phyloP scores from a whole-genome alignment of 176 grass and related monocot genomes.

The Canna indica region DNA sequence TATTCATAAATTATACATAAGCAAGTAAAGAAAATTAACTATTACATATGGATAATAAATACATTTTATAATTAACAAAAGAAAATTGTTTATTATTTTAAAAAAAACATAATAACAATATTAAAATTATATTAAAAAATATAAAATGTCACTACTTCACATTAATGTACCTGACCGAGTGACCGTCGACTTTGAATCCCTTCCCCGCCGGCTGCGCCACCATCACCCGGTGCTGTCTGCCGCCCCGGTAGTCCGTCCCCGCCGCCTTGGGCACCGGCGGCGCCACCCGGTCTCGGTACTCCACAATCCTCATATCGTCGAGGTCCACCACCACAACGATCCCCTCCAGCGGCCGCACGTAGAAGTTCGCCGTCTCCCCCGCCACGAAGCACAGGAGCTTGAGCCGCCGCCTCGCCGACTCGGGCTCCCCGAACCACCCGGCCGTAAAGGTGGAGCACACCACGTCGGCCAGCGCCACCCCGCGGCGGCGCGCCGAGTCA shows the following conservation, averaged over 20 bases:
- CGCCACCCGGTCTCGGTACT: constrained; percentile 6
- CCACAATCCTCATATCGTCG: constrained; percentile 22
- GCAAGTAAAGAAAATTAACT: too few species aligned
- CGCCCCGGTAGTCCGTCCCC: constrained; percentile 17
- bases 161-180: constrained; percentile 8
- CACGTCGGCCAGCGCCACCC: constrained; percentile 14
- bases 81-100: too few species aligned
- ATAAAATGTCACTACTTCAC: too few species aligned
- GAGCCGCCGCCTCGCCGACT: not conserved
- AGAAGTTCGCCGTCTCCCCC: constrained; percentile 20
- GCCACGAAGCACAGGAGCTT: constrained; percentile 13
- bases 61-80: too few species aligned
- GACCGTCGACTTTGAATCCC: constrained; percentile 8
- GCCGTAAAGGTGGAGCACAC: constrained; percentile 18
- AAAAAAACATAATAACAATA: too few species aligned
- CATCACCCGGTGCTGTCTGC: not conserved
- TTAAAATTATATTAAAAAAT: too few species aligned
- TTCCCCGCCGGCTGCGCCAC: constrained; percentile 3
- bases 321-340: constrained; percentile 14
- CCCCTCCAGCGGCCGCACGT: constrained; percentile 21
- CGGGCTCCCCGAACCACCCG: constrained; percentile 17
- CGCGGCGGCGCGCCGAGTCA: constrained; percentile 6
- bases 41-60: too few species aligned
- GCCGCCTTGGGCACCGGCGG: constrained; percentile 13
- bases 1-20: too few species aligned